Percentiles rank a stretch among this genome's conserved stretches.
These are phyloP conservation scores for Larix kaempferi DNA, from an alignment of 75 land plant genomes.

Conservation along the genomic window DNA sequence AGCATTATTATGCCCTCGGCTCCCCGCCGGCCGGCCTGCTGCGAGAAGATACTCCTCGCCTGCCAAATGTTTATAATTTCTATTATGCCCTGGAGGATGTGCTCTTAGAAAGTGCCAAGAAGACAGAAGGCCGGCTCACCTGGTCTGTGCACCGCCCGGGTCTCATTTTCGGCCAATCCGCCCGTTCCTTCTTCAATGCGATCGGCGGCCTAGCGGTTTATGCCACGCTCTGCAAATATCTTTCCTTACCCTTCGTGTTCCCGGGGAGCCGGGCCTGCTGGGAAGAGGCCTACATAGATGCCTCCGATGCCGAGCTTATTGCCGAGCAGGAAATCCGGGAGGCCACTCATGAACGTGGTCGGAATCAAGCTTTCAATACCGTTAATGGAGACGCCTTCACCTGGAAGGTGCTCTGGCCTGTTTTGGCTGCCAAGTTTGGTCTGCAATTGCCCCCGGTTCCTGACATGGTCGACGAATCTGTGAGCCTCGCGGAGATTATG, in stretches of 20 bases:
- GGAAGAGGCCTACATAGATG: conserved; percentile 60
- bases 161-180: conserved; percentile 55
- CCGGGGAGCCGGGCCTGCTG: conserved; percentile 59
- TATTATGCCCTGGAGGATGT: conserved; percentile 79
- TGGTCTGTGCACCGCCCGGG: conserved; percentile 93
- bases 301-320: conserved; percentile 71
- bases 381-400: conserved; percentile 35
- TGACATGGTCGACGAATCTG: conserved; percentile 4
- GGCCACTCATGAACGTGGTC: conserved; percentile 13
- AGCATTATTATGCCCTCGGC: conserved; percentile 43
- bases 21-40: neutral
- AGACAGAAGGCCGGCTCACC: conserved; percentile 18
- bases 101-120: conserved; percentile 36
- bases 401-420: conserved; percentile 65
- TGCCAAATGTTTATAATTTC: conserved; percentile 33
- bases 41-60: conserved; percentile 56
- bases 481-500: conserved; percentile 21
- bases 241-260: conserved; percentile 59
- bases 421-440: conserved; percentile 33
- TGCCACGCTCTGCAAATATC: conserved; percentile 57
- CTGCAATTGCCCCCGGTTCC: conserved; percentile 3
- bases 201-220: conserved; percentile 71
- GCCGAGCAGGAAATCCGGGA: conserved; percentile 88
- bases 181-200: conserved; percentile 51
- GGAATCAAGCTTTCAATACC: conserved; percentile 44